phyloP scores from a whole-genome alignment of 352 stramenopile species.

The Pythium aphanidermatum region DNA sequence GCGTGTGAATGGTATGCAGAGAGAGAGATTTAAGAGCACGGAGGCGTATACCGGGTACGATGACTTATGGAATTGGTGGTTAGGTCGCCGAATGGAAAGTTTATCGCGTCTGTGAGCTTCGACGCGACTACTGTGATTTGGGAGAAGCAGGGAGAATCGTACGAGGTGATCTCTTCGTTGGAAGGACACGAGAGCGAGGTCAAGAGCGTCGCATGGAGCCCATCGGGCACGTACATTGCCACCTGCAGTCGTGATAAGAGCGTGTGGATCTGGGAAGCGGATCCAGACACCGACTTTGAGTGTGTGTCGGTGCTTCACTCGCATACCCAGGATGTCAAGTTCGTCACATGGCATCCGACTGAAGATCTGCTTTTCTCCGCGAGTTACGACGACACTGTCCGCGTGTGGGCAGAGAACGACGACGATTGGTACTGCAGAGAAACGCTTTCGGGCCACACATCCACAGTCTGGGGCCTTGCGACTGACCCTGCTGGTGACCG shows the following conservation, averaged over 20 bases:
- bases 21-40: too few species aligned
- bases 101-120: slow-evolving; percentile 95
- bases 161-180: slow-evolving; percentile 93
- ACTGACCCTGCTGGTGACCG: slow-evolving; percentile 67
- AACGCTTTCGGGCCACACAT: slow-evolving; percentile 85
- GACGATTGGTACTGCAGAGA: slow-evolving; percentile 97
- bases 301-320: slow-evolving; percentile 95
- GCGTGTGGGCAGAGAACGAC: slow-evolving; percentile 93
- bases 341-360: slow-evolving; percentile 89
- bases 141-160: slow-evolving; percentile 84
- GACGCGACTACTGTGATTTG: slow-evolving; percentile 95
- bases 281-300: slow-evolving; percentile 95
- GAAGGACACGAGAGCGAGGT: slow-evolving; percentile 99
- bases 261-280: slow-evolving; percentile 98
- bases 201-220: slow-evolving; percentile 95
- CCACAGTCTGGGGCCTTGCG: slow-evolving; percentile 93
- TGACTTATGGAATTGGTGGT: too few species aligned
- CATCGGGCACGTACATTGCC: slow-evolving; percentile 90
- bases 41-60: too few species aligned
- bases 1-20: slow-evolving; percentile 95
- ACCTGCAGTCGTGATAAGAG: slow-evolving; percentile 98
- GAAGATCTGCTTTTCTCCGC: slow-evolving; percentile 81
- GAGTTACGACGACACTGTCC: slow-evolving; percentile 96
- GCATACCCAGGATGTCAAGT: slow-evolving; percentile 97
- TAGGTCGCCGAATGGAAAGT: slow-evolving; percentile 70